phyloP scores from a whole-genome alignment of 352 stramenopile genomes.

The Globisporangium nagaii region DNA sequence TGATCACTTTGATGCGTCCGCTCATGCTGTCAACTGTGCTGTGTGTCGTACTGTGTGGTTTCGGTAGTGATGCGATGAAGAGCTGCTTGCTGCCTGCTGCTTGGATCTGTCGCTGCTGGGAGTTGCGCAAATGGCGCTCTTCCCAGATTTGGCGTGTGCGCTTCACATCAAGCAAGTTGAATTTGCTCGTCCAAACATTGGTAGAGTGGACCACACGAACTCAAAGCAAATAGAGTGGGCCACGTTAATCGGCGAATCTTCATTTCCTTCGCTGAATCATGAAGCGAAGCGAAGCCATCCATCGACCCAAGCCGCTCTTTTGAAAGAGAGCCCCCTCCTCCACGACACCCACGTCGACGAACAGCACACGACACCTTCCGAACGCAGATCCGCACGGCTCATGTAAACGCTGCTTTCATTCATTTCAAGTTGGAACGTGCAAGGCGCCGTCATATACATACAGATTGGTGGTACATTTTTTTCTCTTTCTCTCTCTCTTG shows the following conservation, averaged over 20 bases:
- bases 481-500: background rate
- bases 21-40: slow-evolving; percentile 19
- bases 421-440: slow-evolving; percentile 1
- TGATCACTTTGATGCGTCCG: slow-evolving; percentile 64
- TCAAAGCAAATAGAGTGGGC: no score
- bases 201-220: background rate
- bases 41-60: background rate
- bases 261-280: no score
- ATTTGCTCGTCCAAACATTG: slow-evolving; percentile 2
- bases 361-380: no score
- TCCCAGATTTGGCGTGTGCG: background rate
- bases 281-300: no score
- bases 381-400: no score
- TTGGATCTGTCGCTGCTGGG: background rate
- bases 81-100: background rate
- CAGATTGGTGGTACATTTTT: slow-evolving; percentile 2
- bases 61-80: background rate
- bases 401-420: background rate
- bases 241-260: no score
- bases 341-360: no score
- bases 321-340: no score
- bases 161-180: slow-evolving; percentile 1
- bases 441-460: background rate
- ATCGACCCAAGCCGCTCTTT: no score
- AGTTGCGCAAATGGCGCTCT: slow-evolving; percentile 3